phyloP scores from a whole-genome alignment of 495 filamentous ascomycete species.

The Annulohypoxylon nitens region DNA sequence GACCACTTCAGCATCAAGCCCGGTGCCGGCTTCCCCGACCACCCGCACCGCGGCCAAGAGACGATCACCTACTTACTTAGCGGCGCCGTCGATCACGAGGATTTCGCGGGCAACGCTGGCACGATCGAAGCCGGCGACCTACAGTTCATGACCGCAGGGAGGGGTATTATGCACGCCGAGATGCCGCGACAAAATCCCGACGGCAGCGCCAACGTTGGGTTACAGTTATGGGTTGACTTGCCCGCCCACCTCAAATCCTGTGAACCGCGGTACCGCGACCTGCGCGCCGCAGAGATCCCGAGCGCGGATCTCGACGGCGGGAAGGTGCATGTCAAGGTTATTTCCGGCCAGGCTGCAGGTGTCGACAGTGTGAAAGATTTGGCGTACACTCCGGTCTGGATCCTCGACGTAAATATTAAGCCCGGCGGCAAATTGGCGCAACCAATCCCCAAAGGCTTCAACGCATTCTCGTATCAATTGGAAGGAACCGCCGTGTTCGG shows the following conservation, averaged over 20 bases:
- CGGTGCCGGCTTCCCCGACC: slow-evolving; percentile 90
- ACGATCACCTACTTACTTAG: slow-evolving; percentile 87
- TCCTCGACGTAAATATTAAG: slow-evolving; percentile 85
- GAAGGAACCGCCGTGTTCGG: slow-evolving; percentile 77
- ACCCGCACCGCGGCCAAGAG: slow-evolving; percentile 58
- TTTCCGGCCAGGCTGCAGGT: slow-evolving; percentile 84
- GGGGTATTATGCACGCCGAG: slow-evolving; percentile 95
- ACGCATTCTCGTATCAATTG: slow-evolving; percentile 88
- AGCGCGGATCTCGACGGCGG: slow-evolving; percentile 73
- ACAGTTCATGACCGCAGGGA: slow-evolving; percentile 97
- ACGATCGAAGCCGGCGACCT: slow-evolving; percentile 88
- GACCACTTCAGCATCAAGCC: slow-evolving; percentile 89
- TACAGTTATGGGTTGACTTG: slow-evolving; percentile 96
- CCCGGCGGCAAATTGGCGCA: slow-evolving; percentile 83
- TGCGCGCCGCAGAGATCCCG: slow-evolving; percentile 83
- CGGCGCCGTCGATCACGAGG: slow-evolving; percentile 93
- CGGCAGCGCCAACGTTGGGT: slow-evolving; percentile 82
- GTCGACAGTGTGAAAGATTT: slow-evolving; percentile 88
- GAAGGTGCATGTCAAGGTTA: slow-evolving; percentile 86
- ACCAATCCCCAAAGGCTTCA: slow-evolving; percentile 84
- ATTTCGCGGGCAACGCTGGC: slow-evolving; percentile 90
- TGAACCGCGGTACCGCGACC: slow-evolving; percentile 92
- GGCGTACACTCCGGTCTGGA: slow-evolving; percentile 95
- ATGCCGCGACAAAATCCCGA: slow-evolving; percentile 88
- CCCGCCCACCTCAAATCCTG: slow-evolving; percentile 84